Percentiles rank a stretch among this genome's conserved stretches.
These are phyloP conservation scores for Diaporthe sp. DNA, from an alignment of 2,329 filamentous ascomycete genomes.

Conservation along the genomic window DNA sequence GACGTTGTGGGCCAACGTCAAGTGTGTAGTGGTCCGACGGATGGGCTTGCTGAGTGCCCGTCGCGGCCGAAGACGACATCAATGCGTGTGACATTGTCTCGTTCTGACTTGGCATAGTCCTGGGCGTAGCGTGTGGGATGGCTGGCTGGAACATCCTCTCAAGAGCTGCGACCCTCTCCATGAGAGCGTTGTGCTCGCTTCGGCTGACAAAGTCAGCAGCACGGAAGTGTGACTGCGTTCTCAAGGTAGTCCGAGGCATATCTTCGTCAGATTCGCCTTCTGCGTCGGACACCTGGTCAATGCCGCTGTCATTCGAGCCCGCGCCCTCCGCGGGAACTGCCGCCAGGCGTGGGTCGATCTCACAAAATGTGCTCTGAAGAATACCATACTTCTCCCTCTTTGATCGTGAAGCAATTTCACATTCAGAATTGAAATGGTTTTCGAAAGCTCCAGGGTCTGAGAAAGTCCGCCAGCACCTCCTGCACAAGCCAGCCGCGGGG, in stretches of 20 bases:
- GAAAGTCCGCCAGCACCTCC: conserved; percentile 49
- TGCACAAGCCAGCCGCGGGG: conserved; percentile 48
- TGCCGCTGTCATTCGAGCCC: not conserved
- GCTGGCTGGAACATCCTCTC: conserved; percentile 29
- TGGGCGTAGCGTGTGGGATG: conserved; percentile 21
- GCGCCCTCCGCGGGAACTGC: not conserved
- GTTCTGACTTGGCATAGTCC: conserved; percentile 30
- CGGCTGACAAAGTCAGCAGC: conserved; percentile 12
- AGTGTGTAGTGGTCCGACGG: conserved; percentile 32
- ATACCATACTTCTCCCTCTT: conserved; percentile 38
- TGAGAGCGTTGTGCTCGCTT: conserved; percentile 33
- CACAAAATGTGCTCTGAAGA: conserved; percentile 35
- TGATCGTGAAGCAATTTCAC: conserved; percentile 36
- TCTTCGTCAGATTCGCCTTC: conserved; percentile 26
- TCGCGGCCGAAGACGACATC: conserved; percentile 22
- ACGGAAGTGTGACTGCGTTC: conserved; percentile 4
- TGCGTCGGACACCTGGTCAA: conserved; percentile 12
- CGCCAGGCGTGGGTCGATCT: not conserved
- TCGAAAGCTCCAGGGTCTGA: conserved; percentile 43
- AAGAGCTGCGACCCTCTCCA: conserved; percentile 32
- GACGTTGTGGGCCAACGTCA: not conserved
- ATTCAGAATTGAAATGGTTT: conserved; percentile 42
- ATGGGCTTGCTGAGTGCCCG: conserved; percentile 7
- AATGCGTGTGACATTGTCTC: conserved; percentile 27
- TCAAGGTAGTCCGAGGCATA: not conserved